A percentile compares a stretch with the other conserved stretches of the same genome.
These are phyloP conservation scores for Colletotrichum destructivum DNA, from an alignment of 2,329 filamentous ascomycete genomes.

Conservation along the genomic window DNA sequence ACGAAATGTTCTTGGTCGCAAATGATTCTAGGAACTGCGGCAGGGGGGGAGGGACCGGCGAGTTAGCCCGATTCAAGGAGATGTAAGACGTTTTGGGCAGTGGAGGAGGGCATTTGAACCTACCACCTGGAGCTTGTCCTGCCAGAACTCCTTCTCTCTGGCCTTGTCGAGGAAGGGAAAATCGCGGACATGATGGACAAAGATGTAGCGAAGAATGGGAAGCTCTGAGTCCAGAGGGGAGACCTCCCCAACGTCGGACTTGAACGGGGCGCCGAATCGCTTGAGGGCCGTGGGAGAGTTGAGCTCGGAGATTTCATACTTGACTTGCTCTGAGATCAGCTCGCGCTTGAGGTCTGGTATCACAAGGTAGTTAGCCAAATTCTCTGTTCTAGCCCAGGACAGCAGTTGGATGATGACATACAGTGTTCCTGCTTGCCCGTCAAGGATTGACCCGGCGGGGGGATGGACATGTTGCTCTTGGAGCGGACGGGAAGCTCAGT, in stretches of 20 bases:
- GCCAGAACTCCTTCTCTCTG: constrained; percentile 99
- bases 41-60: constrained; percentile 30
- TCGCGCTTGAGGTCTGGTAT: constrained; percentile 91
- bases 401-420: constrained; percentile 60
- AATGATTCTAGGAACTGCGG: constrained; percentile 94
- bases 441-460: constrained; percentile 67
- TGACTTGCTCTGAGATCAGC: constrained; percentile 90
- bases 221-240: constrained; percentile 94
- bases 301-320: constrained; percentile 91
- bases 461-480: constrained; percentile 48
- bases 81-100: constrained; percentile 1
- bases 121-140: constrained; percentile 95
- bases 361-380: constrained; percentile 10
- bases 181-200: constrained; percentile 97
- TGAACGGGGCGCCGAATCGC: constrained; percentile 95
- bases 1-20: constrained; percentile 96
- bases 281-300: constrained; percentile 95
- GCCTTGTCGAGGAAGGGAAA: constrained; percentile 98
- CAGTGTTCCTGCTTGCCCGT: constrained; percentile 99
- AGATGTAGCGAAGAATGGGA: constrained; percentile 94
- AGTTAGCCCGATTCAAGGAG: constrained; percentile 28
- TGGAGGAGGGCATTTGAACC: constrained; percentile 54
- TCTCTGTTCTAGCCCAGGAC: background rate
- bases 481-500: constrained; percentile 45
- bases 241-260: constrained; percentile 92